These are phyloP conservation scores for Pinus albicaulis DNA, from an alignment of 75 land plant species.

Conservation along the genomic window DNA sequence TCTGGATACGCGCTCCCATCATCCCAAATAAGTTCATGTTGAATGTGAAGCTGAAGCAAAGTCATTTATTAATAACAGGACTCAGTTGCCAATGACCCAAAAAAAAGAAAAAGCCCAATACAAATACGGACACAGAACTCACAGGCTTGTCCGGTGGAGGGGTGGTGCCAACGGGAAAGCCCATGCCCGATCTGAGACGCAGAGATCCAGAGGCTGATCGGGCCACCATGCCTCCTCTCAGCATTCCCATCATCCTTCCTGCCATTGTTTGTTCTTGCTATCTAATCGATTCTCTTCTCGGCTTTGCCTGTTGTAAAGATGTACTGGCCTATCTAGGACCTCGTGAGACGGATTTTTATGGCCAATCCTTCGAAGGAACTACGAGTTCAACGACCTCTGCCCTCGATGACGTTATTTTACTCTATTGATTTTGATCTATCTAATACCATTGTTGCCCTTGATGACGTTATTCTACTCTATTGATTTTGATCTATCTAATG, in stretches of 20 bases:
- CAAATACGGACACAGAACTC: background rate
- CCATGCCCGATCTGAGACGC: constrained; percentile 76
- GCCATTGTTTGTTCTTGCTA: constrained; percentile 33
- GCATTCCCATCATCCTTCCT: constrained; percentile 49
- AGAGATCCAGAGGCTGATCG: constrained; percentile 49
- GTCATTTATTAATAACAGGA: background rate
- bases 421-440: too few relatives aligned
- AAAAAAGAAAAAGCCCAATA: background rate
- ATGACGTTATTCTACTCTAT: too few relatives aligned
- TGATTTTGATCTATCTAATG: too few relatives aligned
- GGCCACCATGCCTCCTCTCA: constrained; percentile 43
- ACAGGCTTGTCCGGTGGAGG: constrained; percentile 86
- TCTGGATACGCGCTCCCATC: constrained; percentile 88
- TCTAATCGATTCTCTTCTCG: too few relatives aligned
- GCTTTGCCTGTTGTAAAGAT: too few relatives aligned
- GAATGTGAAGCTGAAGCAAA: constrained; percentile 50
- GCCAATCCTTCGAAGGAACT: too few relatives aligned
- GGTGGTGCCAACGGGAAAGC: constrained; percentile 78
- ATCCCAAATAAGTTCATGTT: constrained; percentile 88
- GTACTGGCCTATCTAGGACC: too few relatives aligned
- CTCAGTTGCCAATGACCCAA: background rate
- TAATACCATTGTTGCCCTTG: too few relatives aligned
- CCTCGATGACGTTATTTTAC: too few relatives aligned
- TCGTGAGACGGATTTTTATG: too few relatives aligned
- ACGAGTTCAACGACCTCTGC: too few relatives aligned